Conservation (phyloP, 148 eudicot species). For the Spergularia marina region DNA sequence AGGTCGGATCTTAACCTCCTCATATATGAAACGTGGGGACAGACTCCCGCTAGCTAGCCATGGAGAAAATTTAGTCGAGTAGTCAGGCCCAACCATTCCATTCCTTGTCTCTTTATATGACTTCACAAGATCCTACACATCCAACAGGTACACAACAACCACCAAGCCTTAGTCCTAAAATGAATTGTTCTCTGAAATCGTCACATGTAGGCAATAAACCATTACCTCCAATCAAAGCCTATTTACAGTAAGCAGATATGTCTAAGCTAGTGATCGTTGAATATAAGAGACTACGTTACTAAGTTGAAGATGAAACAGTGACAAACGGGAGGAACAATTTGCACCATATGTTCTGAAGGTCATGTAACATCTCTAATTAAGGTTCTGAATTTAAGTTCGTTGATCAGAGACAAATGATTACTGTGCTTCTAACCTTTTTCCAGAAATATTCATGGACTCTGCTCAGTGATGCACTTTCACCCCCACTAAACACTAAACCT, state of each 20-base stretch:
- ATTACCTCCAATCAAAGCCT: too few species aligned
- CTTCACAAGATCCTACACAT: slow-evolving; percentile 62
- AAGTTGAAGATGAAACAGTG: too few species aligned
- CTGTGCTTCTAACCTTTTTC: slow-evolving; percentile 60
- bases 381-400: too few species aligned
- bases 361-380: too few species aligned
- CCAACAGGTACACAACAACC: neutral
- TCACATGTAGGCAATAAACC: too few species aligned
- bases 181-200: neutral
- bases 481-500: slow-evolving; percentile 74
- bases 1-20: slow-evolving; percentile 52
- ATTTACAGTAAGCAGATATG: too few species aligned
- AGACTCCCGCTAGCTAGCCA: slow-evolving; percentile 93
- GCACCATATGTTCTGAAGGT: too few species aligned
- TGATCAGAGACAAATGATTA: neutral
- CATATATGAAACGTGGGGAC: slow-evolving; percentile 78
- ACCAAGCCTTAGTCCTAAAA: neutral
- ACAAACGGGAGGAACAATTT: too few species aligned
- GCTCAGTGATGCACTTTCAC: slow-evolving; percentile 79
- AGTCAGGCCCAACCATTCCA: slow-evolving; percentile 93
- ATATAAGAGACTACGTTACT: too few species aligned
- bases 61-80: slow-evolving; percentile 95
- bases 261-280: too few species aligned
- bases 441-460: slow-evolving; percentile 87
- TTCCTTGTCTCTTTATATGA: slow-evolving; percentile 77